A percentile compares a stretch with the other conserved stretches of the same genome.
Conservation (phyloP, 305 asterid genomes). For the Salvia sclarea region DNA sequence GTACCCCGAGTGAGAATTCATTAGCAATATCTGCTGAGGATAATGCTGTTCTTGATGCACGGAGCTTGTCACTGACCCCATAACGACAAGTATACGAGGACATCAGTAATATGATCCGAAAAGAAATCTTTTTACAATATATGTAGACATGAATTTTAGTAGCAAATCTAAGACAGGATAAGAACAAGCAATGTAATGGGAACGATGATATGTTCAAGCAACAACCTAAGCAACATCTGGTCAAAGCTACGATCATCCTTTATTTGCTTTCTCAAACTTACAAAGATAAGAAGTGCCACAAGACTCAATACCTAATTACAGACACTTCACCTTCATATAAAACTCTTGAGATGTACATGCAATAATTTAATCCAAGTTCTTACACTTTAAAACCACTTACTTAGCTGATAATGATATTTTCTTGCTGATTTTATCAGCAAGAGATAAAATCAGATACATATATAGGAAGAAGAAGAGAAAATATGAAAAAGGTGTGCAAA, state of each 20-base stretch:
- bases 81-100: not conserved
- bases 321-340: too few species aligned
- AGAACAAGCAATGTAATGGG: not conserved
- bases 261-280: not conserved
- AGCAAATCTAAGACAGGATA: not conserved
- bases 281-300: too few species aligned
- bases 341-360: too few species aligned
- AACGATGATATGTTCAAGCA: not conserved
- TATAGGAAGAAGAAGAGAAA: slow-evolving; percentile 4
- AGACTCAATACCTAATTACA: too few species aligned
- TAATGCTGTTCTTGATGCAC: slow-evolving; percentile 74
- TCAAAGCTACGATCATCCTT: not conserved
- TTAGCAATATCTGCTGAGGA: slow-evolving; percentile 74
- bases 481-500: too few species aligned
- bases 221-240: not conserved
- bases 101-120: not conserved
- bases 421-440: not conserved
- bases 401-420: not conserved
- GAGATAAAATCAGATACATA: not conserved
- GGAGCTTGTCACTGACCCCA: slow-evolving; percentile 70
- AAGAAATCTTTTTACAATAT: not conserved
- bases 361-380: too few species aligned
- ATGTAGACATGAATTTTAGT: not conserved
- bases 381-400: not conserved
- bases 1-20: slow-evolving; percentile 60